Evolutionary conservation across 257 asterid genomes (phyloP).

Genomic region (Penstemon eatonii): DNA sequence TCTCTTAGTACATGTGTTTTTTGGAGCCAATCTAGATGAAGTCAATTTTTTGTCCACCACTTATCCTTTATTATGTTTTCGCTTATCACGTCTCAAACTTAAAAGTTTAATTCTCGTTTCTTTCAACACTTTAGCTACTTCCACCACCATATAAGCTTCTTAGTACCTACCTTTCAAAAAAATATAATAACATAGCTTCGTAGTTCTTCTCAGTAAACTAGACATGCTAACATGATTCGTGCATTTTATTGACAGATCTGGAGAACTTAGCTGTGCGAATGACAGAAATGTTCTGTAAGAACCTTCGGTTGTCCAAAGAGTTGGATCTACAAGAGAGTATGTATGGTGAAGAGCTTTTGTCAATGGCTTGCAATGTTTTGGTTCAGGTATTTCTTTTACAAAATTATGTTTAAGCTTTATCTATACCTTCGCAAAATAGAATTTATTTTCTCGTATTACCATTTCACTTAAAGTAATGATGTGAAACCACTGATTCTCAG

Average conservation of each 20-base stretch:
- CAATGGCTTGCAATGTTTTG: conserved; percentile 78
- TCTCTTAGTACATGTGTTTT: conserved; percentile 12
- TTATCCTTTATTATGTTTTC: conserved; percentile 10
- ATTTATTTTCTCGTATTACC: too few species aligned
- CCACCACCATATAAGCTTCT: too few species aligned
- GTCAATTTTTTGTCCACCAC: conserved; percentile 16
- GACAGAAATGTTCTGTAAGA: conserved; percentile 66
- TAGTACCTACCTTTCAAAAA: too few species aligned
- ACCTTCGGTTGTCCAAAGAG: conserved; percentile 78
- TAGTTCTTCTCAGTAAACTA: conserved; percentile 7
- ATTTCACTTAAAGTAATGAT: too few species aligned
- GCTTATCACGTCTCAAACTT: not conserved
- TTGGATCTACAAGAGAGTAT: conserved; percentile 84
- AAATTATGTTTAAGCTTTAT: not conserved
- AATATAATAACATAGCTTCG: too few species aligned
- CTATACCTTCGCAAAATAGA: too few species aligned
- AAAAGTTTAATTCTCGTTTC: conserved; percentile 2
- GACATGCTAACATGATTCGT: conserved; percentile 13
- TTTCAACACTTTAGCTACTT: not conserved
- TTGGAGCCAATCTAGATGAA: conserved; percentile 10
- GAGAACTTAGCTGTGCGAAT: conserved; percentile 67
- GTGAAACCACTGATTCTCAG: too few species aligned
- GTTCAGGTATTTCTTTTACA: conserved; percentile 68
- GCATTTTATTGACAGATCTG: conserved; percentile 49
- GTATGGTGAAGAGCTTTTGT: conserved; percentile 93